Base-by-base conservation (phyloP, 2,329 filamentous ascomycete genomes). In the Neonectria coccinea region DNA sequence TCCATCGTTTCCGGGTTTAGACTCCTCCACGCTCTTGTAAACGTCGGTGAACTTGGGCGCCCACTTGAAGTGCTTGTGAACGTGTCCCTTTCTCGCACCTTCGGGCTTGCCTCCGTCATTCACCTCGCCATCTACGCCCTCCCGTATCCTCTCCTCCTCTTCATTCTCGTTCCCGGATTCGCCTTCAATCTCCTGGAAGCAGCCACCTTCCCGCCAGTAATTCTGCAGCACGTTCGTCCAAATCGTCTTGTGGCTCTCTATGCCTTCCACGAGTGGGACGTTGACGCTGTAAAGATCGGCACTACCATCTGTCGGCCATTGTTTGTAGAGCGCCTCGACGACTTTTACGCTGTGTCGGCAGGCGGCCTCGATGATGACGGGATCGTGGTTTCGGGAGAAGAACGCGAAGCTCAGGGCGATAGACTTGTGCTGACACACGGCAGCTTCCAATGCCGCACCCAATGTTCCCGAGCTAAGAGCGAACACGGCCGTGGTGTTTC, bases 1-100 rank as follows among this genome's bases (percentile, higher is more conserved):
- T 6, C 95, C 96, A 79, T 99, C 96, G 75, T 93, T 97, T 4
- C 94, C 94, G 4, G 92, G 92, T 33, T 84, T 83, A 42, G 91
- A 89, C 68, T 91, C 87, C 71, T 94, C 89, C n/a, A 97, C 94
- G 70, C 92, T 94, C 76, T 91, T 88, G 78, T 93, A 93, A 2
- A 98, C 93, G 78, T 97, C 94, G 36, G 88, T 85, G 79, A 98
- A 96, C 67, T 88, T 88, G 2, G 95, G 96, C 52, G 92, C 89
- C 96, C 96, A 98, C 80, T 95, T 97, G 84, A 97, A 98, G 79
- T 97, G 92, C 77, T 92, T 93, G 79, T 97, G 93, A 60, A 83
- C 86, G 76, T 93, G 90, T 31, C 85, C 81, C 44, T 80, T 73
- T 44, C 62, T 58, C 11, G 56, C 74, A 4, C 60, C 61, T 42